Percentiles rank a stretch among this genome's conserved stretches.
These are phyloP conservation scores for Pelargonium cotyledonis DNA, from an alignment of 441 rosid genomes.

Conservation along the genomic window DNA sequence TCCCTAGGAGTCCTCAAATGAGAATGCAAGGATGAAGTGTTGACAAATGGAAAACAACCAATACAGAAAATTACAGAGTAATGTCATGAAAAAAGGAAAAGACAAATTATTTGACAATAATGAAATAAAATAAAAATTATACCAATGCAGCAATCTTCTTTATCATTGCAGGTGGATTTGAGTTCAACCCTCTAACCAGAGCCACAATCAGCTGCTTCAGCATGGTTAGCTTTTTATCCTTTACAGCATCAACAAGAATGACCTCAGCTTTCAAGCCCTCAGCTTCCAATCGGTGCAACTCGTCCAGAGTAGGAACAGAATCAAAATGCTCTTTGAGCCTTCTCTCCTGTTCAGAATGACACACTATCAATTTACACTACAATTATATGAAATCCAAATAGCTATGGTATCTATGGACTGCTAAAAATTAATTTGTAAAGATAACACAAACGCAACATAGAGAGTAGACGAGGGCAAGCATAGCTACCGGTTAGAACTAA, in stretches of 20 bases:
- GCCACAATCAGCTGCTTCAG: slow-evolving; percentile 80
- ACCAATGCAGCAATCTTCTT: slow-evolving; percentile 98
- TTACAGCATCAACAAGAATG: slow-evolving; percentile 80
- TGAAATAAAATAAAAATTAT: slow-evolving; percentile 23
- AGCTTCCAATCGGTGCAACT: slow-evolving; percentile 65
- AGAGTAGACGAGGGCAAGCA: neutral
- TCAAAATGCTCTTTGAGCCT: slow-evolving; percentile 74
- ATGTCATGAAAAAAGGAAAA: neutral
- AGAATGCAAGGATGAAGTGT: neutral
- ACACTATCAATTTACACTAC: slow-evolving; percentile 11
- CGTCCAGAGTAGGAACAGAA: slow-evolving; percentile 76
- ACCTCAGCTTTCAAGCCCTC: slow-evolving; percentile 82
- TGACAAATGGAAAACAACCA: neutral
- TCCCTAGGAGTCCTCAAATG: neutral
- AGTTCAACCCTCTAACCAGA: slow-evolving; percentile 73
- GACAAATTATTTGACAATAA: slow-evolving; percentile 13
- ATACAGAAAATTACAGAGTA: neutral
- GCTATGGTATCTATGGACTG: neutral
- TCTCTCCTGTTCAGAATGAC: slow-evolving; percentile 53
- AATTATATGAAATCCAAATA: neutral
- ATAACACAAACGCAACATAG: neutral
- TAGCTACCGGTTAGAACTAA: neutral
- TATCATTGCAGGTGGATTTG: slow-evolving; percentile 84
- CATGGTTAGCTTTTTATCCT: slow-evolving; percentile 86
- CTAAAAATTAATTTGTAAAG: neutral